A percentile compares a stretch with the other conserved stretches of the same genome.
Conservation (phyloP, 768 basidiomycete species). For the Amanita pseudoporphyria region DNA sequence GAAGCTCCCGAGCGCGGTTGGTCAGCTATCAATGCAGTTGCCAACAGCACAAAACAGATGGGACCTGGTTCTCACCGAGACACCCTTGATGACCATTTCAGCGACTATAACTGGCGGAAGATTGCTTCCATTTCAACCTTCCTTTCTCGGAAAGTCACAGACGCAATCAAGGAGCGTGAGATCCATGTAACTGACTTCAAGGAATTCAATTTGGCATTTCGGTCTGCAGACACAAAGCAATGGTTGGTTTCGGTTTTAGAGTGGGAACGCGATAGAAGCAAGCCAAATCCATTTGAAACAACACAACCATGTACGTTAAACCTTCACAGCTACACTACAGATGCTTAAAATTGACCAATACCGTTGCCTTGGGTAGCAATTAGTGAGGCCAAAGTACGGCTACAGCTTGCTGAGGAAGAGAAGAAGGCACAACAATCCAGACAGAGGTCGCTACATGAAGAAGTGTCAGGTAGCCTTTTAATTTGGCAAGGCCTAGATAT, state of each 20-base stretch:
- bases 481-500: slow-evolving; percentile 13
- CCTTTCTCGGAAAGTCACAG: not conserved
- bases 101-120: slow-evolving; percentile 18
- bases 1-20: slow-evolving; percentile 24
- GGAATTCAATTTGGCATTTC: not conserved
- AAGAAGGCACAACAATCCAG: not conserved
- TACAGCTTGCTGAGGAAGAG: not conserved
- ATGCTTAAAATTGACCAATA: too few relatives aligned
- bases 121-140: slow-evolving; percentile 14
- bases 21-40: slow-evolving; percentile 18
- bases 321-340: not conserved
- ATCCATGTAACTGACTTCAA: not conserved
- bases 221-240: not conserved
- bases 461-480: slow-evolving; percentile 7
- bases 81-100: too few relatives aligned
- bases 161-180: not conserved
- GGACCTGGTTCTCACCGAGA: too few relatives aligned
- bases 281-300: slow-evolving; percentile 9
- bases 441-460: not conserved
- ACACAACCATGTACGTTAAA: slow-evolving; percentile 11
- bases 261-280: slow-evolving; percentile 8
- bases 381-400: not conserved
- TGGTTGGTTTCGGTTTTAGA: slow-evolving; percentile 4
- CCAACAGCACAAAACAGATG: slow-evolving; percentile 24
- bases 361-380: not conserved